Evolutionary conservation across 306 rosid genomes (phyloP).

Genomic region (Sophora flavescens): DNA sequence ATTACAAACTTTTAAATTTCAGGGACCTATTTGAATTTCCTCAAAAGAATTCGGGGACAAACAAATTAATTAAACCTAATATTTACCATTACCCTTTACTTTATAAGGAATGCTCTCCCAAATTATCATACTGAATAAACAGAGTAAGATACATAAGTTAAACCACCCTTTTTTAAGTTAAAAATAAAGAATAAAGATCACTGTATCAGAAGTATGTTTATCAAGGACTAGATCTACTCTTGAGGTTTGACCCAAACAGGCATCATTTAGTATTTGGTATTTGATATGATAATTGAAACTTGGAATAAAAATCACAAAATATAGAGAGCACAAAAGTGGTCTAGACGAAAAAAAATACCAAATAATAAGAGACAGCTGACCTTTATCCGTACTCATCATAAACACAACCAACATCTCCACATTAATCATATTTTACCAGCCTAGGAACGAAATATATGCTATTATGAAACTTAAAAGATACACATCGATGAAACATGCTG

Average conservation of each 20-base stretch:
- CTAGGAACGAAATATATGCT: slow-evolving; percentile 39
- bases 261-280: slow-evolving; percentile 9
- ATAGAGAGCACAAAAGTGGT: neutral
- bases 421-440: slow-evolving; percentile 36
- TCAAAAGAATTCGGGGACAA: too few relatives aligned
- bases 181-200: neutral
- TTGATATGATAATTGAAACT: slow-evolving; percentile 22
- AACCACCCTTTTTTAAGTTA: slow-evolving; percentile 1
- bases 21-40: too few relatives aligned
- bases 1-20: too few relatives aligned
- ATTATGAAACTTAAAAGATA: slow-evolving; percentile 36
- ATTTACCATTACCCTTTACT: slow-evolving; percentile 16
- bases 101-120: slow-evolving; percentile 27
- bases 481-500: slow-evolving; percentile 30
- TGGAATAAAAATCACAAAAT: slow-evolving; percentile 1
- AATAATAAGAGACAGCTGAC: neutral
- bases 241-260: slow-evolving; percentile 1
- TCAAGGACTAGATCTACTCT: neutral
- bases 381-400: slow-evolving; percentile 14
- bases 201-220: slow-evolving; percentile 6
- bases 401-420: slow-evolving; percentile 5
- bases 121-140: neutral
- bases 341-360: neutral
- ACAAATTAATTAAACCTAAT: too few relatives aligned
- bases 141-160: slow-evolving; percentile 17